Evolutionary conservation across 768 basidiomycete species (phyloP), one percentile per base, ranked within the genome.

Genomic region (Paxillus involutus): DNA sequence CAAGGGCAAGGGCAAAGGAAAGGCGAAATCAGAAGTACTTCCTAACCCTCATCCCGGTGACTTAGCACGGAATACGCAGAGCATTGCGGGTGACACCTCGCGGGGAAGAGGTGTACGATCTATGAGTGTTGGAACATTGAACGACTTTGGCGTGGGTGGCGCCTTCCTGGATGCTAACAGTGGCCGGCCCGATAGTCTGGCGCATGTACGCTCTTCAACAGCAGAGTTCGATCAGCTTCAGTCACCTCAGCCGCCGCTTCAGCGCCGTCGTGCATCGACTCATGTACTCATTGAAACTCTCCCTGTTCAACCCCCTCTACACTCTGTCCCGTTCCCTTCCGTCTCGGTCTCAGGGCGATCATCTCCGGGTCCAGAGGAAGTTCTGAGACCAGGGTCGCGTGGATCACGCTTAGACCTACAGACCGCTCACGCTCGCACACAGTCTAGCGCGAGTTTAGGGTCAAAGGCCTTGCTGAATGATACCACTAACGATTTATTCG

Each of bases 251-350:
- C 59, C 71, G 33, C 71, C 73, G 52, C 69, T 73, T 46, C 77
- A 75, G 48, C 81, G 78, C 49, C 84, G 76, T 56, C 78, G 77
- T 45, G 73, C 77, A 35, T 78, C 79, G 3, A 77, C 78, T 10
- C 80, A 87, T 61, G 71, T 71, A 56, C 65, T 77, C 48, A 76
- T 79, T 30, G 75, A 75, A 60, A 73, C 69, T 45, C 61, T 76
- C n/a, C 73, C 74, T 24, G 59, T 64, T n/a, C 65, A 72, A 19
- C 70, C 67, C 46, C 76, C 71, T 24, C 69, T 78, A 35, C 74
- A 80, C 53, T 75, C 80, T 32, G 75, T 91, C 40, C 87, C 89
- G 4, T 89, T 91, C 64, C 86, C 87, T 26, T 78, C 77, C 37
- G 68, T 75, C 44, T 81, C 84, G 36, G 70, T 75, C 50, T 67